Base-by-base conservation (phyloP, 2,329 filamentous ascomycete species). In the Colletotrichum graminicola region DNA sequence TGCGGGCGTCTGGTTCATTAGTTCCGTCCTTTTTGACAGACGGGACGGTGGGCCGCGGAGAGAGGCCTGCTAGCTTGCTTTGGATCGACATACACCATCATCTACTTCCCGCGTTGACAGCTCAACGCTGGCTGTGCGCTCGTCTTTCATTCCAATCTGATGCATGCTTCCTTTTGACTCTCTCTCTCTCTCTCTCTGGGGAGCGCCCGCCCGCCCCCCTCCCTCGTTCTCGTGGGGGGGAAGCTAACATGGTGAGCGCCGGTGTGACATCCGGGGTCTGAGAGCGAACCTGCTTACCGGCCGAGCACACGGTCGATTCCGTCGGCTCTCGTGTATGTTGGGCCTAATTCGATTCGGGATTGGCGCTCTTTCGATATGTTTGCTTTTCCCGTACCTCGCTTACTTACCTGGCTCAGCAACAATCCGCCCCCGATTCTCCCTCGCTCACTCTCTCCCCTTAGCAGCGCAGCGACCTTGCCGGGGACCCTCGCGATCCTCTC, bases 241-340 rank as follows among this genome's bases (percentile, higher is more conserved):
- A n/a, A 23, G 29, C 45, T 11, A 12, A n/a, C 26, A 21, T 10
- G 21, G n/a, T 66, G 21, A 26, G 29, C 21, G 21, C 34, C 10
- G n/a, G 52, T 29, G 29, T 41, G 57, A 21, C n/a, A 26, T 56
- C 26, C n/a, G 66, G 43, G n/a, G 54, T 34, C n/a, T 52, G 43
- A 65, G 66, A 54, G 34, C 43, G 29, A 65, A n/a, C 34, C 52
- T 43, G 39, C 45, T 26, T n/a, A n/a, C 43, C 41, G 47, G 41
- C 54, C 61, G 67, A 41, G 39, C 34, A 63, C 52, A 23, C 49
- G 68, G 68, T 59, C 68, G 43, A 34, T 63, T 68, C 64, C 8
- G 63, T 71, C 68, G 63, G 52, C 57, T 41, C 39, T 41, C 14
- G 39, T 18, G 39, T 67, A 52, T 29, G 52, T 26, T 63, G 29